These are phyloP conservation scores for Cutaneotrichosporon arboriforme DNA, from an alignment of 1,284 basidiomycete species.

Conservation along the genomic window DNA sequence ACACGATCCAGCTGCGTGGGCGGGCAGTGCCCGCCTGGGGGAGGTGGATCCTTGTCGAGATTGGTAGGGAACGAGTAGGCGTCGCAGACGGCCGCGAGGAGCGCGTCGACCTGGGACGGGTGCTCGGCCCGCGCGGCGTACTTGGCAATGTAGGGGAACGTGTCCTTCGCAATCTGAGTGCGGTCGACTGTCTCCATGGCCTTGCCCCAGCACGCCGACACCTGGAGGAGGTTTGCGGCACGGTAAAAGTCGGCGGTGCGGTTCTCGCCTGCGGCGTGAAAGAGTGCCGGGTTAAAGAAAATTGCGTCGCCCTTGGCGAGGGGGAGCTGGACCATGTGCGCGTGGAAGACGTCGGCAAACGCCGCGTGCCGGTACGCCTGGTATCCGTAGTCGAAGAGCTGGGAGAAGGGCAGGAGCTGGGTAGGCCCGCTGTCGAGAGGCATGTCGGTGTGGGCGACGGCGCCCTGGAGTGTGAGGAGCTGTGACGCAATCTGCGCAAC, in stretches of 20 bases:
- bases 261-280: conserved; percentile 22
- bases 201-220: conserved; percentile 15
- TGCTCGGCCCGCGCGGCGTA: neutral
- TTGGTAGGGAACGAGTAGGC: conserved; percentile 21
- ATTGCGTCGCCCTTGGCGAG: conserved; percentile 19
- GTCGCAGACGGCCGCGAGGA: conserved; percentile 8
- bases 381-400: conserved; percentile 14
- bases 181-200: conserved; percentile 23
- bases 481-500: conserved; percentile 12
- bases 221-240: conserved; percentile 19
- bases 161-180: neutral
- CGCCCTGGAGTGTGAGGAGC: conserved; percentile 20
- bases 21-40: conserved; percentile 12
- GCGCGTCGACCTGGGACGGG: conserved; percentile 2
- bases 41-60: conserved; percentile 18
- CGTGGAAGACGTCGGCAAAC: conserved; percentile 6
- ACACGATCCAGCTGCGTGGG: conserved; percentile 5
- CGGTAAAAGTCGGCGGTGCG: conserved; percentile 2
- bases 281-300: conserved; percentile 26
- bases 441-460: conserved; percentile 22
- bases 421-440: conserved; percentile 17
- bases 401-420: conserved; percentile 18
- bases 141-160: neutral
- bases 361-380: conserved; percentile 6
- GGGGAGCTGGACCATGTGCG: conserved; percentile 10